Percentiles rank a stretch among this genome's conserved stretches.
Evolutionary conservation across 1,284 basidiomycete genomes (phyloP).

Genomic region (Filobasidium uniguttulatum): DNA sequence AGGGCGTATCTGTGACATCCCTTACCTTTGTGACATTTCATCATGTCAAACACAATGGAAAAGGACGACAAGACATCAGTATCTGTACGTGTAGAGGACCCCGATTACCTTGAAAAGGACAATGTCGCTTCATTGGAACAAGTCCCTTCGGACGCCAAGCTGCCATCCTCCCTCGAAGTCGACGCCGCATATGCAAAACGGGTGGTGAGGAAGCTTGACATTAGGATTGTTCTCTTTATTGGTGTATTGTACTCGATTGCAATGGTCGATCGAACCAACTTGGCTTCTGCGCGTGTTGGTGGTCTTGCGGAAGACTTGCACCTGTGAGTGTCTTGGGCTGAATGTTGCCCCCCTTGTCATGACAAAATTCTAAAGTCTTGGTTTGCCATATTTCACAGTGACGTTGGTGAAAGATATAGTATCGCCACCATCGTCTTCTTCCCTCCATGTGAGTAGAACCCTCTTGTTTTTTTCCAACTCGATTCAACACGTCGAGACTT

Average conservation of each 20-base stretch:
- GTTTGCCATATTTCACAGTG: constrained; percentile 2
- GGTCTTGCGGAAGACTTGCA: constrained; percentile 12
- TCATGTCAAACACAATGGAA: too few relatives aligned
- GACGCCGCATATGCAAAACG: constrained; percentile 4
- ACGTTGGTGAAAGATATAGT: constrained; percentile 32
- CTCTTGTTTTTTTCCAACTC: neutral
- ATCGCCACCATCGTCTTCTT: constrained; percentile 33
- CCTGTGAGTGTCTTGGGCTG: constrained; percentile 1
- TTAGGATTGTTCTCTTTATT: constrained; percentile 10
- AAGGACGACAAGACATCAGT: too few relatives aligned
- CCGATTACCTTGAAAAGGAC: too few relatives aligned
- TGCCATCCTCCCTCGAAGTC: too few relatives aligned
- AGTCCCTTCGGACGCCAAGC: too few relatives aligned
- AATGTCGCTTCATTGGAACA: too few relatives aligned
- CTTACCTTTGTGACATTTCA: too few relatives aligned
- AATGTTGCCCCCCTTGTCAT: too few relatives aligned
- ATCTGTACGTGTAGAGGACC: too few relatives aligned
- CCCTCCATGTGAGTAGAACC: constrained; percentile 19
- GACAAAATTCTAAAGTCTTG: too few relatives aligned
- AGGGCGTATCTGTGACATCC: too few relatives aligned
- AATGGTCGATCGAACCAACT: constrained; percentile 13
- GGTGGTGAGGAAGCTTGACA: constrained; percentile 13
- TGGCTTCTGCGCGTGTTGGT: constrained; percentile 9
- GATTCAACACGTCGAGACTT: too few relatives aligned
- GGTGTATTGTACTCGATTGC: constrained; percentile 14